Evolutionary conservation across 2,329 filamentous ascomycete species (phyloP).

Genomic region (Trichoderma breve): DNA sequence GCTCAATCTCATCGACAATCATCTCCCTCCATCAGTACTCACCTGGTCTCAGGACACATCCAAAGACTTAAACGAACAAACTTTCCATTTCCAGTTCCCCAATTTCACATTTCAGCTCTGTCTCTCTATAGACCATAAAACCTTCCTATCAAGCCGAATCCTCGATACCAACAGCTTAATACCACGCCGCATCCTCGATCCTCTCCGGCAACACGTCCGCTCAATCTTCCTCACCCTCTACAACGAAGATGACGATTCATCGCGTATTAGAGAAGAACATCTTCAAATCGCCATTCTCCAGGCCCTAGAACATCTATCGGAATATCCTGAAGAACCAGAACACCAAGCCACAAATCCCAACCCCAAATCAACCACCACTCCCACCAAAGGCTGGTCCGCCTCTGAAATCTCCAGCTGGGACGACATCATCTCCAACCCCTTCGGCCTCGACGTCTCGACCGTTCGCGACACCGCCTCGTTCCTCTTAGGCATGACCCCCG

Average conservation of each 20-base stretch:
- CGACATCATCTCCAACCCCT: constrained; percentile 22
- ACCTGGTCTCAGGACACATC: neutral
- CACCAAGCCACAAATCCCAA: neutral
- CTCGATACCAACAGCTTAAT: constrained; percentile 5
- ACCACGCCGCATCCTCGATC: constrained; percentile 21
- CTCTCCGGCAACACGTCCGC: constrained; percentile 22
- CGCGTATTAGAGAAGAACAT: neutral
- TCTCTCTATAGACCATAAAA: neutral
- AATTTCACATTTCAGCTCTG: neutral
- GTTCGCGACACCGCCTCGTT: constrained; percentile 23
- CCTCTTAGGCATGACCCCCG: constrained; percentile 31
- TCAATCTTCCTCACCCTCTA: constrained; percentile 13
- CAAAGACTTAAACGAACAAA: neutral
- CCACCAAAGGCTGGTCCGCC: constrained; percentile 21
- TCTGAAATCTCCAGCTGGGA: constrained; percentile 20
- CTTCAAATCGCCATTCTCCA: neutral
- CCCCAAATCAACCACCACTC: neutral
- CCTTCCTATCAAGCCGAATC: neutral
- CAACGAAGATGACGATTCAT: neutral
- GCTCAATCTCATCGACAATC: neutral
- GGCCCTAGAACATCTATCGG: neutral
- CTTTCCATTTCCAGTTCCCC: neutral
- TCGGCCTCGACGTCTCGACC: constrained; percentile 24
- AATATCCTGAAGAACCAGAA: neutral
- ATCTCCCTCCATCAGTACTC: neutral